Base-by-base conservation (phyloP, 2,329 filamentous ascomycete species). In the Ascochyta fabae region DNA sequence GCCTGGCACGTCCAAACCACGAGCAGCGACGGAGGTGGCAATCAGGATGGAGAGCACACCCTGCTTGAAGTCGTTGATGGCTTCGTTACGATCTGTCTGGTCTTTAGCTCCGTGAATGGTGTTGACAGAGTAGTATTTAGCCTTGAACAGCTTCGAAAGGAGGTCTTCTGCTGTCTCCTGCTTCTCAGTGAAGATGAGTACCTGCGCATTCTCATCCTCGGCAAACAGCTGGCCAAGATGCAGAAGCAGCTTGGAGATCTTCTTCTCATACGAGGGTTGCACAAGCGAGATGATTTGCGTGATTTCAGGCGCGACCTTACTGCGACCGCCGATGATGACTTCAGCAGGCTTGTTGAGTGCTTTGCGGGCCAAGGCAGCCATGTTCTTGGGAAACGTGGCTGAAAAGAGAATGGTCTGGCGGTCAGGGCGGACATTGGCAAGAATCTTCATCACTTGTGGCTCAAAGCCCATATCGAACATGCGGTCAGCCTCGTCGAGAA, bases 401-500 rank as follows among this genome's bases (percentile, higher is more conserved):
- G 95, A 98, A 75, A 98, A 99, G 23, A 98, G 83, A 47, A 98
- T 92, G 0, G 92, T 96, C 73, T 99, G 95, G 46, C 91, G 88
- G 73, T 97, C 91, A 0, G 95, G 93, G 43, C 95, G 88, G 73
- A 96, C 90, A 69, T 95, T 96, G 63, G 87, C 87, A 72, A 98
- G 88, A 55, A 99, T 95, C 76, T 96, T 97, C 86, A 95, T 95
- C 49, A 99, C 93, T 75, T 99, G 95, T 2, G 95, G 94, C 77
- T 96, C 94, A 71, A 99, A 99, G 13, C 95, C 95, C 95, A 99
- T 98, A 75, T 99, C 95, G 73, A 98, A 97, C 95, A 99, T 98
- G 59, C 95, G 89, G 77, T 99, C 95, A 43, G 95, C 95, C 78
- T 99, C 95, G 72, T 99, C 95, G 39, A 99, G 85, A 10, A 99